A percentile compares a stretch with the other conserved stretches of the same genome.
Conservation (phyloP, 768 basidiomycete genomes). For the Phaeotremella skinneri region DNA sequence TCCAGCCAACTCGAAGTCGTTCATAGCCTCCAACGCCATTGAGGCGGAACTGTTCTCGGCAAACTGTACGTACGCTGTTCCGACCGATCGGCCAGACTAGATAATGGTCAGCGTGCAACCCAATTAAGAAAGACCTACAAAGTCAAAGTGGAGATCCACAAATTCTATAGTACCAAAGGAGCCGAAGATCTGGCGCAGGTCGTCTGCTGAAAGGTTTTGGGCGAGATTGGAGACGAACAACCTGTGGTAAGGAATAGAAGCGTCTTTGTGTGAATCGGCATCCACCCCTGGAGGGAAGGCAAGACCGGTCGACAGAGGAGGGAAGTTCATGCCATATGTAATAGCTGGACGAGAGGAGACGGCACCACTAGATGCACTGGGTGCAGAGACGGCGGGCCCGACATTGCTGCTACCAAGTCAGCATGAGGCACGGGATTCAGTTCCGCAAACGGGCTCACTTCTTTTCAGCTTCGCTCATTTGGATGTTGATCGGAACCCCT, state of each 20-base stretch:
- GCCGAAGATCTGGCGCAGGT: constrained; percentile 98
- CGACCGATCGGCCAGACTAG: constrained; percentile 87
- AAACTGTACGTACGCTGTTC: constrained; percentile 98
- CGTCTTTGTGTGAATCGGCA: constrained; percentile 57
- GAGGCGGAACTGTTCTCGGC: constrained; percentile 88
- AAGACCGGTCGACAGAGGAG: constrained; percentile 42
- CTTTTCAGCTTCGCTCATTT: constrained; percentile 90
- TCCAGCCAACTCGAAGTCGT: constrained; percentile 95
- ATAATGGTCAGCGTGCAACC: not conserved
- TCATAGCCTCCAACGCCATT: constrained; percentile 98
- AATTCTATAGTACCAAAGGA: constrained; percentile 98
- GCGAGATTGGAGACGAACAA: constrained; percentile 96
- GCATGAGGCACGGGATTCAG: not conserved
- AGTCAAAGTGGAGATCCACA: constrained; percentile 72
- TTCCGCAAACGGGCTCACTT: constrained; percentile 41
- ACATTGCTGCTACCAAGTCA: constrained; percentile 11
- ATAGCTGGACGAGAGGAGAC: not conserved
- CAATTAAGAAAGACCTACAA: constrained; percentile 29
- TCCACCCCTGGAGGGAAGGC: constrained; percentile 64
- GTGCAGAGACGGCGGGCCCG: constrained; percentile 6
- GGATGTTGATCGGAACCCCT: constrained; percentile 95
- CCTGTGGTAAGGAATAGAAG: constrained; percentile 56
- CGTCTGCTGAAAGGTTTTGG: constrained; percentile 93
- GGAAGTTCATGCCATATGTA: constrained; percentile 20
- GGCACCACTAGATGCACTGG: constrained; percentile 3